Percentiles rank a stretch among this genome's conserved stretches.
Evolutionary conservation across 495 filamentous ascomycete genomes (phyloP).

Genomic region (Penicilliopsis zonata): DNA sequence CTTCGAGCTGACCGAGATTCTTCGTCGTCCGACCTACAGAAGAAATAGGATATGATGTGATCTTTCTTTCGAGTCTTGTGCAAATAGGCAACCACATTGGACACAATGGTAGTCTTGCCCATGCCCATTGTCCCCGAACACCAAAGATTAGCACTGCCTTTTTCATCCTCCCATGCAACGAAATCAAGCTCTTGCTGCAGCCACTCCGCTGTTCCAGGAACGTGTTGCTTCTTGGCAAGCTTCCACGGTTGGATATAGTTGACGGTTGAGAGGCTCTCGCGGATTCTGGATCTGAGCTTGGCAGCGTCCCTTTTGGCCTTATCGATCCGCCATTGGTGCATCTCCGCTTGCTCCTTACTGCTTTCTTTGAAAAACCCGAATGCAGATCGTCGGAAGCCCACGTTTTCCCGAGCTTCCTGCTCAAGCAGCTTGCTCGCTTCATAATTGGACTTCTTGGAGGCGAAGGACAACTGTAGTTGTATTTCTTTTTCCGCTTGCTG

Average conservation of each 20-base stretch:
- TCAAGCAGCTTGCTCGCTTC: constrained; percentile 8
- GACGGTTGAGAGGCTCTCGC: constrained; percentile 3
- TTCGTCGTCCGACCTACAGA: constrained; percentile 9
- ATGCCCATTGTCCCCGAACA: constrained; percentile 17
- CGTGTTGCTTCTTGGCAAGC: constrained; percentile 1
- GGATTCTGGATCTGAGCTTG: constrained; percentile 2
- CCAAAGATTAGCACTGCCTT: constrained; percentile 8
- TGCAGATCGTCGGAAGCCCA: constrained; percentile 1
- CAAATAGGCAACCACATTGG: constrained; percentile 11
- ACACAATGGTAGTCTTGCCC: constrained; percentile 16
- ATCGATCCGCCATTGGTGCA: constrained; percentile 3
- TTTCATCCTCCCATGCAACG: not conserved
- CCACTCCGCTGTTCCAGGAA: constrained; percentile 4
- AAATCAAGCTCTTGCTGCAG: constrained; percentile 2
- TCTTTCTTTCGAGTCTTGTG: not conserved
- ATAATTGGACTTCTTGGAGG: constrained; percentile 8
- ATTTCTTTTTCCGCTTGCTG: constrained; percentile 4
- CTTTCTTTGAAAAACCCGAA: constrained; percentile 2
- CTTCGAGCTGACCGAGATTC: constrained; percentile 7
- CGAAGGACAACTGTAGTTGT: constrained; percentile 10
- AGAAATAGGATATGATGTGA: constrained; percentile 8
- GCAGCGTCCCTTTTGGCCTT: constrained; percentile 1
- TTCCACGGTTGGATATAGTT: constrained; percentile 2
- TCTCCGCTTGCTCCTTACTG: constrained; percentile 3
- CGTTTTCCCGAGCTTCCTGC: constrained; percentile 6